Evolutionary conservation across 805 yeast genomes (phyloP), one percentile per base, ranked within the genome.

Genomic region (Barnettozyma californica): DNA sequence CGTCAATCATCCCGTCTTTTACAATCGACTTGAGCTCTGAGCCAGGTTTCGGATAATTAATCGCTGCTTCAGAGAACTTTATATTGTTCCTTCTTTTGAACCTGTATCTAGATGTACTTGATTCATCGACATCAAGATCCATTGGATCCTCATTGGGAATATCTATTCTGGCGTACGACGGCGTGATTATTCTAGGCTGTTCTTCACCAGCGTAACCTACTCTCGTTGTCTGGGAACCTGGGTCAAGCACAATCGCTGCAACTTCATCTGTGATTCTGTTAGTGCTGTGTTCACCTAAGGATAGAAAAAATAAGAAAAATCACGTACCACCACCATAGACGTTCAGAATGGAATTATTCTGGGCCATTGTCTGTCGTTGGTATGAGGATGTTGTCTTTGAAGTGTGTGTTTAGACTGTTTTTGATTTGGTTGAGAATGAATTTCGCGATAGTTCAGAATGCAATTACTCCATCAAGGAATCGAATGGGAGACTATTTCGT

Each of bases 141-240:
- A 58, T 56, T 34, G 53, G 55, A 1, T 51, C 61, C 1, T 39
- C 52, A 5, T 43, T 48, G 10, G 41, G 54, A 26, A 48, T 49
- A 48, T 57, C 57, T 27, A 53, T 26, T 9, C 82, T 85, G 60
- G 80, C 88, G 51, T 66, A 76, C 1, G 96, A 86, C 3, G 97
- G 94, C 11, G 83, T 65, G 21, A 86, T 78, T 4, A 82, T 69
- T 53, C 83, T 78, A 11, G 99, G 99, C 46, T 80, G 76, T 62
- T 91, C 97, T 49, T 89, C 92, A 10, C 98, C 98, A 3, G 97
- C 91, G 66, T 80, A 90, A 1, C 99, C 99, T 18, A 84, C 80
- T 46, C 92, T 80, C 7, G 97, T 89, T 51, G 80, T 70, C 52
- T 75, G 80, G 10, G 96, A 84, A 33, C 98, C 98, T 1, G 96